Evolutionary conservation across 768 basidiomycete species (phyloP).

Genomic region (Coprinopsis sp.): DNA sequence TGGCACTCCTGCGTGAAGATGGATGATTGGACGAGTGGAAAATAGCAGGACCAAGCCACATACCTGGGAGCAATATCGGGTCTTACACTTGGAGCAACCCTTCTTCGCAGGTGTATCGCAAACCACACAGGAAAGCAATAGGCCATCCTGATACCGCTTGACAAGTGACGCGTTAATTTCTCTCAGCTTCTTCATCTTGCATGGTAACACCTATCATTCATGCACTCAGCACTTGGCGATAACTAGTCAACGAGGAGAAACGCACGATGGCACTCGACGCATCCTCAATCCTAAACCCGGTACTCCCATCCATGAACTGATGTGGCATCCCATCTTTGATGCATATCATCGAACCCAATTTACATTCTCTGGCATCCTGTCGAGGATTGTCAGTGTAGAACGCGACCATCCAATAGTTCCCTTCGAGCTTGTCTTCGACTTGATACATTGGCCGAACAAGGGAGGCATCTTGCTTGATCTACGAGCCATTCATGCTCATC

Average conservation of each 20-base stretch:
- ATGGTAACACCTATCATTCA: slow-evolving; percentile 13
- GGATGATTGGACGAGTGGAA: no score
- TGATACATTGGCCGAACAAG: slow-evolving; percentile 13
- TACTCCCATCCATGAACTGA: slow-evolving; percentile 17
- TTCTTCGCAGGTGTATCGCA: slow-evolving; percentile 13
- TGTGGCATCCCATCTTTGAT: slow-evolving; percentile 16
- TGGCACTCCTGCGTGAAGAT: slow-evolving; percentile 22
- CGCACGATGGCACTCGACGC: slow-evolving; percentile 9
- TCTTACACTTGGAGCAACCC: slow-evolving; percentile 13
- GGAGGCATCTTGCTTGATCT: slow-evolving; percentile 15
- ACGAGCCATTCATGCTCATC: not conserved
- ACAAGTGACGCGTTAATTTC: slow-evolving; percentile 3
- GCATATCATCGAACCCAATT: slow-evolving; percentile 16
- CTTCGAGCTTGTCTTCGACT: slow-evolving; percentile 12
- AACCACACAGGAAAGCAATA: slow-evolving; percentile 13
- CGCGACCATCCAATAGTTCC: slow-evolving; percentile 14
- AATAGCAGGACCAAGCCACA: no score
- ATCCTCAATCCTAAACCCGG: slow-evolving; percentile 20
- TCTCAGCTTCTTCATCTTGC: not conserved
- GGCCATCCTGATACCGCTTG: slow-evolving; percentile 12
- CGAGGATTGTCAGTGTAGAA: slow-evolving; percentile 18
- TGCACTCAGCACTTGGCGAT: no score
- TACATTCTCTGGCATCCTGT: slow-evolving; percentile 13
- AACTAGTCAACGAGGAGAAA: no score
- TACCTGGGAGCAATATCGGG: slow-evolving; percentile 16